These are phyloP conservation scores for Scenedesmus sp. DNA, from an alignment of 163 green algal genomes.

Conservation along the genomic window DNA sequence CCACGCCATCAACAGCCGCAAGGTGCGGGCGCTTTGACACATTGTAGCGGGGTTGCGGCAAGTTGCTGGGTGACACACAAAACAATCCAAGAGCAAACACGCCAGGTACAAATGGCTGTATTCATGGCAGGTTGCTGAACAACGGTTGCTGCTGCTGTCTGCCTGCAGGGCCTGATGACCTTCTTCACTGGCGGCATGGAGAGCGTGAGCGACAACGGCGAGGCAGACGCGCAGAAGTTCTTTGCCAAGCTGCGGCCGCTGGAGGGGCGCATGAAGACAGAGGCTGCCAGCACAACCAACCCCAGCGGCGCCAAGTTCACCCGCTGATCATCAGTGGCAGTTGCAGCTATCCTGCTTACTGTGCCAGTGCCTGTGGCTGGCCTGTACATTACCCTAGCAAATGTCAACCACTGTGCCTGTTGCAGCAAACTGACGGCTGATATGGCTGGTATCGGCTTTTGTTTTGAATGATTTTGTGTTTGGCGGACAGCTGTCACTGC, in stretches of 20 bases:
- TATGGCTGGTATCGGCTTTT: too few relatives aligned
- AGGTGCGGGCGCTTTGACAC: not conserved
- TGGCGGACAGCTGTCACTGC: too few relatives aligned
- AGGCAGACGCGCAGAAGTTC: constrained; percentile 48
- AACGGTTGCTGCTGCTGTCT: not conserved
- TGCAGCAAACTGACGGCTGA: too few relatives aligned
- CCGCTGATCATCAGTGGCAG: not conserved
- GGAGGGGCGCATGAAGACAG: constrained; percentile 42
- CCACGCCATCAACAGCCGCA: constrained; percentile 49
- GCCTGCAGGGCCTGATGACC: constrained; percentile 34
- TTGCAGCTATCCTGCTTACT: too few relatives aligned
- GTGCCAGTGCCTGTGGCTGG: too few relatives aligned
- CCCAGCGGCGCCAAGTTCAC: constrained; percentile 31
- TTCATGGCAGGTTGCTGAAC: too few relatives aligned
- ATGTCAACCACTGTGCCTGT: too few relatives aligned
- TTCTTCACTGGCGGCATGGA: constrained; percentile 43
- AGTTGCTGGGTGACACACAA: too few relatives aligned
- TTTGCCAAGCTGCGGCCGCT: constrained; percentile 35
- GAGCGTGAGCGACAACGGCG: constrained; percentile 43
- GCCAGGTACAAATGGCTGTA: too few relatives aligned
- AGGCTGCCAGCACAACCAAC: constrained; percentile 21
- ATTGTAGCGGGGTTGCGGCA: not conserved
- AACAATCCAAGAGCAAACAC: not conserved
- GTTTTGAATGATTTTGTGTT: too few relatives aligned
- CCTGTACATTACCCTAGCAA: too few relatives aligned